A percentile compares a stretch with the other conserved stretches of the same genome.
Evolutionary conservation across 176 grass and related monocot species (phyloP).

Genomic region (Poa annua): DNA sequence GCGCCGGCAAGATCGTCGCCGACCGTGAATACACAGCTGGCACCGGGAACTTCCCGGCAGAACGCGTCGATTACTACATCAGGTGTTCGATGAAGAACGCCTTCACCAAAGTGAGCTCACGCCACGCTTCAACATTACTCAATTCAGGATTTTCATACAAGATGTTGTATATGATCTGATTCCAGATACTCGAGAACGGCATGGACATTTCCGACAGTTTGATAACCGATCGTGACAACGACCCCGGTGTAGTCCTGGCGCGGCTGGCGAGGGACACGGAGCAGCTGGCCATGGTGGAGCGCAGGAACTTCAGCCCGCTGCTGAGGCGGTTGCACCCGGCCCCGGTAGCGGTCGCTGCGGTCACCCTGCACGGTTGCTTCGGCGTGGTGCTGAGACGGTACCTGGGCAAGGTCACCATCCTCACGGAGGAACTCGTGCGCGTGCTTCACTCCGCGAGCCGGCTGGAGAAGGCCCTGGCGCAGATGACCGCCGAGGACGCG

Average conservation of each 20-base stretch:
- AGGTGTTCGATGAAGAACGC: conserved; percentile 80
- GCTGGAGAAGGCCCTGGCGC: conserved; percentile 77
- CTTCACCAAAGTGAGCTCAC: conserved; percentile 67
- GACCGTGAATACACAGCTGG: conserved; percentile 41
- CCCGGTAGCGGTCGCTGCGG: conserved; percentile 63
- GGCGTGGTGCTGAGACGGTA: conserved; percentile 80
- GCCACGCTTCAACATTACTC: not conserved
- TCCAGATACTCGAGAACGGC: conserved; percentile 69
- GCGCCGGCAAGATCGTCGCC: conserved; percentile 56
- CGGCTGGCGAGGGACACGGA: conserved; percentile 72
- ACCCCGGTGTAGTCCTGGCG: conserved; percentile 60
- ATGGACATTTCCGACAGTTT: conserved; percentile 51
- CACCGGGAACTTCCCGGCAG: conserved; percentile 33
- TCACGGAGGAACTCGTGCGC: conserved; percentile 80
- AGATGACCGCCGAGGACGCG: conserved; percentile 83
- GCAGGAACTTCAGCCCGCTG: conserved; percentile 68
- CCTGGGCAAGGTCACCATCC: conserved; percentile 53
- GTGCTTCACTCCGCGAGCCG: conserved; percentile 75
- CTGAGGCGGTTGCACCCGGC: conserved; percentile 69
- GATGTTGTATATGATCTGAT: not conserved
- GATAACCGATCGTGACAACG: conserved; percentile 59
- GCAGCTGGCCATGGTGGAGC: conserved; percentile 66
- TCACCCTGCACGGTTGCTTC: conserved; percentile 81
- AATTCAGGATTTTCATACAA: not conserved
- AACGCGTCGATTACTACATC: conserved; percentile 75